phyloP scores from a whole-genome alignment of 2,329 filamentous ascomycete species.

The Venturiaceae sp. region DNA sequence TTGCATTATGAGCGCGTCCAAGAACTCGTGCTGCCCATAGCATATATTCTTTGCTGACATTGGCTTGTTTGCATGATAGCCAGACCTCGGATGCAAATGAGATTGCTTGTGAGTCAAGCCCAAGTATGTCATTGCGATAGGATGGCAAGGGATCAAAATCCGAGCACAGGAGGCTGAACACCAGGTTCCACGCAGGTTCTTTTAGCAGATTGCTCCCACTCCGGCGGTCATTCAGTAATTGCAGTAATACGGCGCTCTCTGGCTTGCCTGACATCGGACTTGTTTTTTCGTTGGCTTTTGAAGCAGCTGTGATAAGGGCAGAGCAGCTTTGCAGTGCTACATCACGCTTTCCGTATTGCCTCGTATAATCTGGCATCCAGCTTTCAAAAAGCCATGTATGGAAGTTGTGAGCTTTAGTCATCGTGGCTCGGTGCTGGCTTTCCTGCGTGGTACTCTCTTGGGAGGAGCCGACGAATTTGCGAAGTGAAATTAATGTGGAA shows the following conservation, averaged over 20 bases:
- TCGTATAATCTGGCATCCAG: constrained; percentile 10
- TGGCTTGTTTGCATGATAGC: constrained; percentile 59
- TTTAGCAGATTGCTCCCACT: constrained; percentile 56
- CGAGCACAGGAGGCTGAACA: constrained; percentile 63
- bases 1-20: constrained; percentile 61
- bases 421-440: constrained; percentile 67
- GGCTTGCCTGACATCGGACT: constrained; percentile 59
- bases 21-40: constrained; percentile 80
- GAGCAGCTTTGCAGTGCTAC: constrained; percentile 49
- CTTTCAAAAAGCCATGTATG: constrained; percentile 62
- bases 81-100: constrained; percentile 59
- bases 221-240: constrained; percentile 65
- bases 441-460: constrained; percentile 78
- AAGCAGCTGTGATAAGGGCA: constrained; percentile 59
- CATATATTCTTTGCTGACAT: constrained; percentile 57
- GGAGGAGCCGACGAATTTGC: constrained; percentile 62
- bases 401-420: constrained; percentile 66
- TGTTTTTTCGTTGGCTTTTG: constrained; percentile 55
- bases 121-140: constrained; percentile 56
- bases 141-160: constrained; percentile 57
- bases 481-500: constrained; percentile 68
- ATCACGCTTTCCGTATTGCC: constrained; percentile 29
- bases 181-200: constrained; percentile 57
- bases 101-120: constrained; percentile 54
- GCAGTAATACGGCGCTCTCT: constrained; percentile 73